A percentile compares a stretch with the other conserved stretches of the same genome.
phyloP scores from a whole-genome alignment of 2,329 filamentous ascomycete genomes.

The Xenoacremonium recifei region DNA sequence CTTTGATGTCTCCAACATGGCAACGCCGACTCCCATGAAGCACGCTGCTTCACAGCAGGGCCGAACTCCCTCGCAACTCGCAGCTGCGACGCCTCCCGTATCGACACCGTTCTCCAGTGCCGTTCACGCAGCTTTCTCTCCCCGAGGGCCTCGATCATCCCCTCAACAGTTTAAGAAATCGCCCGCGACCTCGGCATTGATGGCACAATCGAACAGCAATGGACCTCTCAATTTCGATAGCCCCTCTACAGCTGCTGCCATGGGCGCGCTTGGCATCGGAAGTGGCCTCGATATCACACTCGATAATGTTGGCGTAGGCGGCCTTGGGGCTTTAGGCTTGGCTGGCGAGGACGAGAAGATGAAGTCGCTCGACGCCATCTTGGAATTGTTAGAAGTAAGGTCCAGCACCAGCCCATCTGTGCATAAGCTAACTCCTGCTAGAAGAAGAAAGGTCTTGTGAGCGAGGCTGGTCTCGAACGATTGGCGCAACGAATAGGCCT shows the following conservation, averaged over 20 bases:
- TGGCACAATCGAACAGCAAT: conserved; percentile 41
- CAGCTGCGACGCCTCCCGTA: conserved; percentile 61
- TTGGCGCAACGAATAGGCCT: conserved; percentile 67
- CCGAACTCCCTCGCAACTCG: conserved; percentile 49
- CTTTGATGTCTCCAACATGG: conserved; percentile 35
- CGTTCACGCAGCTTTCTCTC: conserved; percentile 58
- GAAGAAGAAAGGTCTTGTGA: conserved; percentile 62
- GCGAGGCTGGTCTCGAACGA: conserved; percentile 72
- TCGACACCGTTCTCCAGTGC: conserved; percentile 64
- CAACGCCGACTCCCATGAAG: conserved; percentile 51
- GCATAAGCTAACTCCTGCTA: conserved; percentile 15
- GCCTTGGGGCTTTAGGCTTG: conserved; percentile 42
- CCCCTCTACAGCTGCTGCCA: conserved; percentile 60
- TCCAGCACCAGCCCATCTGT: neutral
- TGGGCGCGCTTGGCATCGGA: conserved; percentile 54
- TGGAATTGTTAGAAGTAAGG: conserved; percentile 49
- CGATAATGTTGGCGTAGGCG: conserved; percentile 49
- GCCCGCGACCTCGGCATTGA: conserved; percentile 52
- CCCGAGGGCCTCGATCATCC: conserved; percentile 56
- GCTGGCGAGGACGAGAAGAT: conserved; percentile 54
- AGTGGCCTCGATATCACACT: conserved; percentile 51
- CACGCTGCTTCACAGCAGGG: conserved; percentile 42
- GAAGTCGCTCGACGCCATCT: conserved; percentile 52
- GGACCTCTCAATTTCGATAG: conserved; percentile 60
- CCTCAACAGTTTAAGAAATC: conserved; percentile 65